Percentiles rank a stretch among this genome's conserved stretches.
These are phyloP conservation scores for Rhynchospora tenuis DNA, from an alignment of 176 grass and related monocot species.

Conservation along the genomic window DNA sequence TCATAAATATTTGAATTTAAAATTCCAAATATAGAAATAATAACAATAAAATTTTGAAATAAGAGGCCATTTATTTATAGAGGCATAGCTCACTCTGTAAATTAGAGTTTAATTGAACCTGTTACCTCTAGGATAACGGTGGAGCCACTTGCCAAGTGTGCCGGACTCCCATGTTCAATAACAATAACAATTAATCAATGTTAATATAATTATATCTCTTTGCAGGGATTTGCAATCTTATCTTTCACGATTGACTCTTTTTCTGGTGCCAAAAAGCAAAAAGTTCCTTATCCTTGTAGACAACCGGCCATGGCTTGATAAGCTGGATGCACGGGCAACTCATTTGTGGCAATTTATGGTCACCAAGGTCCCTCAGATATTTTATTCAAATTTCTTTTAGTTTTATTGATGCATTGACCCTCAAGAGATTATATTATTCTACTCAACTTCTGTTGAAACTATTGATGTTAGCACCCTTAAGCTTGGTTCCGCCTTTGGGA, in stretches of 20 bases:
- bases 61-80: too few species aligned
- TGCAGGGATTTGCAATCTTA: constrained; percentile 85
- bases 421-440: background rate
- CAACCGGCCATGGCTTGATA: constrained; percentile 74
- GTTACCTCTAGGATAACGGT: too few species aligned
- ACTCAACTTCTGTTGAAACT: background rate
- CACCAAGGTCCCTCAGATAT: constrained; percentile 49
- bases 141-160: too few species aligned
- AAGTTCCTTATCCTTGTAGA: constrained; percentile 83
- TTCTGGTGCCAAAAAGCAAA: constrained; percentile 63
- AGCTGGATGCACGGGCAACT: constrained; percentile 55
- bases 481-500: background rate
- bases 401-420: background rate
- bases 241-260: constrained; percentile 70
- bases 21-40: background rate
- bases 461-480: background rate
- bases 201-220: background rate
- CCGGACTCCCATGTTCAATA: too few species aligned
- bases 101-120: too few species aligned
- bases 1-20: background rate
- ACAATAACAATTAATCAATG: background rate
- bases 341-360: constrained; percentile 92
- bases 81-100: too few species aligned
- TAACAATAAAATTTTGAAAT: too few species aligned
- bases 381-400: background rate